Conservation (phyloP, 2,329 filamentous ascomycete genomes). For the Bimuria novae-zelandiae region DNA sequence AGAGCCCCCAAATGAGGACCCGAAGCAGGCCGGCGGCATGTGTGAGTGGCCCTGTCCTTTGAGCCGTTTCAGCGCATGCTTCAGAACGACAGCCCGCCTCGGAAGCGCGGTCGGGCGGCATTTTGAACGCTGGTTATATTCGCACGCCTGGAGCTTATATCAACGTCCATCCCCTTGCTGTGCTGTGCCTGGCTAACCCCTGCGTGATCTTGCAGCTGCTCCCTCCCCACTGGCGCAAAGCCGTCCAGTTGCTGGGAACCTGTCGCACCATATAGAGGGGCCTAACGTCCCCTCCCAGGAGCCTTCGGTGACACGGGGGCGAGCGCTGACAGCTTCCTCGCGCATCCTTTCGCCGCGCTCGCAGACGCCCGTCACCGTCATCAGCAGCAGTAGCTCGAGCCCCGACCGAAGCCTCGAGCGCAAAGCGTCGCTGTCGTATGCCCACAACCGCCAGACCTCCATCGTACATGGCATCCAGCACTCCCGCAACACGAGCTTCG, state of each 20-base stretch:
- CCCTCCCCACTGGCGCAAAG: conserved; percentile 46
- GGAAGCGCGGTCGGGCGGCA: conserved; percentile 3
- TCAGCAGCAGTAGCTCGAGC: conserved; percentile 42
- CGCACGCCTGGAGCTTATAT: conserved; percentile 27
- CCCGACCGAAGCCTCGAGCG: conserved; percentile 53
- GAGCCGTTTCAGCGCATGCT: conserved; percentile 13
- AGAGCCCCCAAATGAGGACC: conserved; percentile 39
- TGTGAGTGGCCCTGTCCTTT: conserved; percentile 34
- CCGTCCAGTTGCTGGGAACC: conserved; percentile 43
- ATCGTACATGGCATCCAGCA: conserved; percentile 97
- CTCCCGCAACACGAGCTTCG: conserved; percentile 82
- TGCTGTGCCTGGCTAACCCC: conserved; percentile 35
- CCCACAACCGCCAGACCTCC: conserved; percentile 93
- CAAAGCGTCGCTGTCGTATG: conserved; percentile 65
- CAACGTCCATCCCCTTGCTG: conserved; percentile 20
- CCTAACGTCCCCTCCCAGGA: conserved; percentile 46
- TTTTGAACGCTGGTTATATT: no score
- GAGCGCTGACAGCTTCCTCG: conserved; percentile 50
- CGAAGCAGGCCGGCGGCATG: conserved; percentile 41
- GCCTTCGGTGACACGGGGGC: conserved; percentile 51
- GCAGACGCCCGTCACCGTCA: conserved; percentile 46
- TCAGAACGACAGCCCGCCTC: conserved; percentile 18
- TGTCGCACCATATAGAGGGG: conserved; percentile 45
- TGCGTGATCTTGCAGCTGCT: conserved; percentile 41
- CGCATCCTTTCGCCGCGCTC: conserved; percentile 51